Base-by-base conservation (phyloP, 768 basidiomycete species). In the Leccinum arenicola region DNA sequence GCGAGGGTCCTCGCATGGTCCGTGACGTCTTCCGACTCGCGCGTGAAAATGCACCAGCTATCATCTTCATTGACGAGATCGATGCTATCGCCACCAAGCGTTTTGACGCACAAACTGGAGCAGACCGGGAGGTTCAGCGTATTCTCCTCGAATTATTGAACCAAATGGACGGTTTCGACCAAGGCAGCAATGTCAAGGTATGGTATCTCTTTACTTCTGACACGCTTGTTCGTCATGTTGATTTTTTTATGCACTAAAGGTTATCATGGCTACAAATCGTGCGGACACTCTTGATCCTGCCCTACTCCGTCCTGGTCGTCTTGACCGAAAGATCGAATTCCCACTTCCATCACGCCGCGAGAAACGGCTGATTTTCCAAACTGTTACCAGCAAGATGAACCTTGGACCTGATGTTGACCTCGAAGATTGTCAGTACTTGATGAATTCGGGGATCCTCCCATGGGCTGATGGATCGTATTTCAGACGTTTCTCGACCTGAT, bases 91-190 rank as follows among this genome's bases (percentile, higher is more conserved):
- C 97, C 3, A 98, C 97, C 38, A 99, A 99, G 76, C 94, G 96
- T 71, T 99, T 99, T 75, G 97, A 98, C 70, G 97, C 97, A 6
- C 97, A 99, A 73, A 98, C 97, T 0, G 97, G 97, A 69, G 97
- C 97, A 10, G 97, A 99, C 76, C 84, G 97, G 60, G 97, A 99
- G 77, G 97, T 99, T 5, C 97, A 99, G 75, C 93, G 97, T 75
- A 98, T 99, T 69, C 74, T 99, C 63, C 85, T 99, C 12, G 97
- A 99, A 74, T 78, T 99, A 57, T 80, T 99, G 60, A 98, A 96
- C 71, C 97, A 99, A 71, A 99, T 99, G 97, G 97, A 99, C 68
- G 97, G 97, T 63, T 99, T 99, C 75, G 97, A 99, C 75, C 97
- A 99, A 74, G 91, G 91, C 4, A 95, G 93, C 72, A 98, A 95